phyloP scores from a whole-genome alignment of 2,329 filamentous ascomycete species.

The Fusarium miscanthi region DNA sequence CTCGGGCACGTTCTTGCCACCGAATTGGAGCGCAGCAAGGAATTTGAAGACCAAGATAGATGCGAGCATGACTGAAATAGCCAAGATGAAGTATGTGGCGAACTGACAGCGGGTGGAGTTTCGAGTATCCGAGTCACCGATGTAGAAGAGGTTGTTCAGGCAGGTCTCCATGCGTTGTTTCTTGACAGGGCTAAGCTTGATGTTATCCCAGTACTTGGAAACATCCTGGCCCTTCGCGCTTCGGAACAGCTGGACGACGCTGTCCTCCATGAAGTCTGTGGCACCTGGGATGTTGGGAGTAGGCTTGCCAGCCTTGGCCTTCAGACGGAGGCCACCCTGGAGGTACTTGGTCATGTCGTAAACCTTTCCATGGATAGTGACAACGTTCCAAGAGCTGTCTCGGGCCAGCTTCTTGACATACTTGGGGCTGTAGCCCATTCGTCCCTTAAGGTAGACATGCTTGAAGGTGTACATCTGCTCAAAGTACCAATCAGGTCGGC shows the following conservation, averaged over 20 bases:
- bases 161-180: constrained; percentile 81
- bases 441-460: constrained; percentile 84
- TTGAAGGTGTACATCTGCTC: constrained; percentile 86
- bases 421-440: constrained; percentile 81
- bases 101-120: constrained; percentile 88
- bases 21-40: constrained; percentile 93
- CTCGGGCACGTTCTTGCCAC: constrained; percentile 89
- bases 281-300: constrained; percentile 61
- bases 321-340: constrained; percentile 75
- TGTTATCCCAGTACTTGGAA: constrained; percentile 81
- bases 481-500: constrained; percentile 89
- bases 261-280: constrained; percentile 82
- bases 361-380: constrained; percentile 80
- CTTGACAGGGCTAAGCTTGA: constrained; percentile 67
- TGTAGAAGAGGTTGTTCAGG: constrained; percentile 93
- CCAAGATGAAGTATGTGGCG: constrained; percentile 87
- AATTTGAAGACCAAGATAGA: constrained; percentile 95
- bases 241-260: constrained; percentile 81
- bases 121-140: constrained; percentile 91
- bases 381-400: constrained; percentile 74
- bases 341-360: constrained; percentile 93
- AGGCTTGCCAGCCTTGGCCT: constrained; percentile 64
- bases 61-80: constrained; percentile 82
- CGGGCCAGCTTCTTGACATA: constrained; percentile 79
- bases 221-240: constrained; percentile 81